These are phyloP conservation scores for Fusarium papillatum DNA, from an alignment of 2,329 filamentous ascomycete genomes.

Conservation along the genomic window DNA sequence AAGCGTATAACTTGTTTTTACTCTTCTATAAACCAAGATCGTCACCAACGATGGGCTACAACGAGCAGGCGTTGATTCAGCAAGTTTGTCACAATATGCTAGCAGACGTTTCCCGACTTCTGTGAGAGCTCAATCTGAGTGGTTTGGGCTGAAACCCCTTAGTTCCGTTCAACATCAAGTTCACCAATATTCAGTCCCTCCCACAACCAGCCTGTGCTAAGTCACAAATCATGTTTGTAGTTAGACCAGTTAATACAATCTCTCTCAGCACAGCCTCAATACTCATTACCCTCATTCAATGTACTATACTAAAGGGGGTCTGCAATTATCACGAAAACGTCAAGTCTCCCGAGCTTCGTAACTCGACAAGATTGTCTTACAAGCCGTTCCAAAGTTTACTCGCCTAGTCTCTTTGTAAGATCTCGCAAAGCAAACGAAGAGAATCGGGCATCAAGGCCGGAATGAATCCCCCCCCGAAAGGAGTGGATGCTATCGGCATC, in stretches of 20 bases:
- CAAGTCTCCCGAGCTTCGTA: not conserved
- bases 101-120: not conserved
- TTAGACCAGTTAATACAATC: no score
- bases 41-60: not conserved
- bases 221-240: not conserved
- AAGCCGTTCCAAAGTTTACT: not conserved
- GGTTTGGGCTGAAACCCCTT: not conserved
- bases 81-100: not conserved
- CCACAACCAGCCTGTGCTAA: not conserved
- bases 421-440: not conserved
- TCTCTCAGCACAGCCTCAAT: not conserved
- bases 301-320: not conserved
- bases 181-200: not conserved
- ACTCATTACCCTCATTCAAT: not conserved
- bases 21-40: not conserved
- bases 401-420: not conserved
- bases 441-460: slow-evolving; percentile 9
- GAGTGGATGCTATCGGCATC: not conserved
- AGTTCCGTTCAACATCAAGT: not conserved
- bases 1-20: not conserved
- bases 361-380: not conserved
- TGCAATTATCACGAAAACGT: not conserved
- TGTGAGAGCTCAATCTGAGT: not conserved
- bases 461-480: not conserved
- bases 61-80: not conserved